These are phyloP conservation scores for Ceriops zippeliana DNA, from an alignment of 345 rosid genomes.

Conservation along the genomic window DNA sequence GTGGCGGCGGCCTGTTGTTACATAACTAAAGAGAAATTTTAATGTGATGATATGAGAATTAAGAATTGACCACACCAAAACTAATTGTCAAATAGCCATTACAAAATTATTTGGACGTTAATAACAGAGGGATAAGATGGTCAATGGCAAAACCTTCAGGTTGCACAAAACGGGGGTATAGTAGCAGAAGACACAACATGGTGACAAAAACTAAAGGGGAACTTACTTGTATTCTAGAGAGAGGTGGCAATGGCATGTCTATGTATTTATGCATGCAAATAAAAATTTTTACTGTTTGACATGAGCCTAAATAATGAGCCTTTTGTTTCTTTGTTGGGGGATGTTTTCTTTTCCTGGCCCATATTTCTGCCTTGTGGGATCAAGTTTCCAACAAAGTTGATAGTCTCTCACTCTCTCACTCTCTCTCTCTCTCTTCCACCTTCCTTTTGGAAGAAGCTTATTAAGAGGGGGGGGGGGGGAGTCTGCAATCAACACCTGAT, in stretches of 20 bases:
- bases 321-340: conserved; percentile 32
- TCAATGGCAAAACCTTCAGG: neutral
- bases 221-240: conserved; percentile 20
- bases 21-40: too few relatives aligned
- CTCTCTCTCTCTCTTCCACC: conserved; percentile 1
- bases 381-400: conserved; percentile 31
- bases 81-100: too few relatives aligned
- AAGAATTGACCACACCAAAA: too few relatives aligned
- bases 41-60: too few relatives aligned
- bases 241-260: neutral
- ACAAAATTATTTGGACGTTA: neutral
- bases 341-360: conserved; percentile 38
- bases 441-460: conserved; percentile 27
- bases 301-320: conserved; percentile 19
- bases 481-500: conserved; percentile 29
- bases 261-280: conserved; percentile 29
- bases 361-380: conserved; percentile 36
- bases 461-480: conserved; percentile 11
- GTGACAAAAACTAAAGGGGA: conserved; percentile 13
- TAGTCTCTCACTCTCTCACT: conserved; percentile 27
- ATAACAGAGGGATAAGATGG: neutral
- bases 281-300: conserved; percentile 15
- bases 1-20: too few relatives aligned
- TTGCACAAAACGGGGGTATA: neutral
- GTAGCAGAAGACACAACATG: neutral